These are phyloP conservation scores for Backusella luteola DNA, from an alignment of 192 early-diverging fungal genomes.

Conservation along the genomic window DNA sequence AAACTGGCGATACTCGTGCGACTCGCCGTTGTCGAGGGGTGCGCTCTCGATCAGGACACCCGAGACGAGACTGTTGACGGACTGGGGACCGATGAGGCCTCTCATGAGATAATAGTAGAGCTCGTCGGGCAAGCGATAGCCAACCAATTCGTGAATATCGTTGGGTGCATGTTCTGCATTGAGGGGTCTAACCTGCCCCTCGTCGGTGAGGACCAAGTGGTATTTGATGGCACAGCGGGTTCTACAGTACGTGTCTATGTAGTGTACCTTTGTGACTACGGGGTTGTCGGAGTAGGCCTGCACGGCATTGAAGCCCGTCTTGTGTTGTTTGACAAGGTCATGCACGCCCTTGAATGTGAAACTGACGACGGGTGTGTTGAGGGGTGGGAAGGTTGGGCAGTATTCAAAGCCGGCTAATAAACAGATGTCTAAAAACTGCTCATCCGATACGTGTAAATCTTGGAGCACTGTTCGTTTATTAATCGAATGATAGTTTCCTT, in stretches of 20 bases:
- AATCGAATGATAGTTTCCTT: slow-evolving; percentile 62
- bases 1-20: slow-evolving; percentile 66
- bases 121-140: slow-evolving; percentile 70
- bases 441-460: slow-evolving; percentile 58
- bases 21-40: slow-evolving; percentile 81
- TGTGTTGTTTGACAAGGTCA: slow-evolving; percentile 63
- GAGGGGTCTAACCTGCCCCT: slow-evolving; percentile 71
- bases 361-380: slow-evolving; percentile 45
- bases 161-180: slow-evolving; percentile 60
- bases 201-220: slow-evolving; percentile 67
- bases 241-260: slow-evolving; percentile 71
- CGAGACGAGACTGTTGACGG: slow-evolving; percentile 64
- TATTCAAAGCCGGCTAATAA: slow-evolving; percentile 80
- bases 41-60: slow-evolving; percentile 67
- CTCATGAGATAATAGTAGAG: slow-evolving; percentile 69
- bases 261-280: slow-evolving; percentile 53
- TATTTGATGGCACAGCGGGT: slow-evolving; percentile 69
- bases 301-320: slow-evolving; percentile 72
- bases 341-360: slow-evolving; percentile 68
- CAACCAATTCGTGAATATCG: slow-evolving; percentile 82
- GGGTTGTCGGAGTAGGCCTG: slow-evolving; percentile 62
- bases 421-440: slow-evolving; percentile 78
- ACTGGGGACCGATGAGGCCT: slow-evolving; percentile 62
- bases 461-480: slow-evolving; percentile 59
- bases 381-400: slow-evolving; percentile 69